Percentiles rank a stretch among this genome's conserved stretches.
These are phyloP conservation scores for Tricladium varicosporioides DNA, from an alignment of 2,329 filamentous ascomycete species.

Conservation along the genomic window DNA sequence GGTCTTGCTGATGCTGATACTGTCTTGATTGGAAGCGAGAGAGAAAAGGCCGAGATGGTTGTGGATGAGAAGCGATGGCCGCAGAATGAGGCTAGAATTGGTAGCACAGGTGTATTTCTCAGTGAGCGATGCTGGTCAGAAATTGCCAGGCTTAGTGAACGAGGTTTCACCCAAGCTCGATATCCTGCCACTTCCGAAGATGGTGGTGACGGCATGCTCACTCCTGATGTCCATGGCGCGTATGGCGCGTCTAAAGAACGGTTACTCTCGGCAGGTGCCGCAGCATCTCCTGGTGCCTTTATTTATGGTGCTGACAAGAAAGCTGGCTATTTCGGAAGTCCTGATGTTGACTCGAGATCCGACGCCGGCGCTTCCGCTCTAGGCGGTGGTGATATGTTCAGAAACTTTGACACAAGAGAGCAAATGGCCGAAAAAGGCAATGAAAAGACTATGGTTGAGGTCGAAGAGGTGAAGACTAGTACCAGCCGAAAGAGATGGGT, in stretches of 20 bases:
- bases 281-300: conserved; percentile 56
- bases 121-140: conserved; percentile 96
- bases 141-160: conserved; percentile 72
- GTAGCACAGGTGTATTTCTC: conserved; percentile 90
- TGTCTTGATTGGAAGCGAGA: conserved; percentile 85
- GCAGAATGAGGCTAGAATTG: conserved; percentile 83
- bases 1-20: conserved; percentile 82
- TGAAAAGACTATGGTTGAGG: conserved; percentile 83
- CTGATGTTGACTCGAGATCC: conserved; percentile 75
- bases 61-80: conserved; percentile 93
- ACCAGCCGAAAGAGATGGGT: conserved; percentile 88
- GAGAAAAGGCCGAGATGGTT: conserved; percentile 87
- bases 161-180: conserved; percentile 50
- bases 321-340: conserved; percentile 75
- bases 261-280: conserved; percentile 47
- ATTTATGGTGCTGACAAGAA: conserved; percentile 73
- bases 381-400: conserved; percentile 95
- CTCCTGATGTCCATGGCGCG: conserved; percentile 47
- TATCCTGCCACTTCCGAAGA: conserved; percentile 57
- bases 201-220: conserved; percentile 60
- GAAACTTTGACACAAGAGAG: conserved; percentile 88
- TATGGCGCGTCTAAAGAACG: conserved; percentile 65
- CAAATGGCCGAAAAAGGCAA: conserved; percentile 96
- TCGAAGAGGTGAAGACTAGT: conserved; percentile 79
- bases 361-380: conserved; percentile 91